A percentile compares a stretch with the other conserved stretches of the same genome.
These are phyloP conservation scores for Talaromyces rugulosus DNA, from an alignment of 2,329 filamentous ascomycete species.

Conservation along the genomic window DNA sequence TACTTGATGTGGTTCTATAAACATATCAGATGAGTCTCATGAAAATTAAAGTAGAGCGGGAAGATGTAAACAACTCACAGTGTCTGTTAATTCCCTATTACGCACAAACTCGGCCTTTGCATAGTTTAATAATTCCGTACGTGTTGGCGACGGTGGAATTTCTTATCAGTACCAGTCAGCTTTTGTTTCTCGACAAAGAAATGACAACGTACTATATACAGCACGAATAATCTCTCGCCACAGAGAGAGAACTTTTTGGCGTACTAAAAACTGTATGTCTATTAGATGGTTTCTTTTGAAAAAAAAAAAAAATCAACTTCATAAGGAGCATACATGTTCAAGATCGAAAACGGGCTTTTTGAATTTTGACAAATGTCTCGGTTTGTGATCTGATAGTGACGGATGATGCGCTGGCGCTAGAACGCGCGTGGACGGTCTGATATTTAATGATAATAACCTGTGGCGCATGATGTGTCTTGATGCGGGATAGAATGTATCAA, in stretches of 20 bases:
- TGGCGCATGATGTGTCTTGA: neutral
- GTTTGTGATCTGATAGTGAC: neutral
- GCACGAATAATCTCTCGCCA: constrained; percentile 14
- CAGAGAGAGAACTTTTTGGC: constrained; percentile 11
- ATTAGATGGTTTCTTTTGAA: neutral
- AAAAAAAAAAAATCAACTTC: no score
- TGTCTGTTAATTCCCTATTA: constrained; percentile 39
- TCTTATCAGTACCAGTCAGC: constrained; percentile 20
- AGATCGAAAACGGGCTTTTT: constrained; percentile 10
- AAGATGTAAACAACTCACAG: constrained; percentile 24
- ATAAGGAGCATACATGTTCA: constrained; percentile 8
- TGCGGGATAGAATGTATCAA: neutral
- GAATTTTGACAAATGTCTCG: neutral
- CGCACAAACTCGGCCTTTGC: constrained; percentile 43
- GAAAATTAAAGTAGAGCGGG: neutral
- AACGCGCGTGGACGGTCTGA: constrained; percentile 3
- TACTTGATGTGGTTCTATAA: constrained; percentile 40
- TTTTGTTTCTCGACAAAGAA: neutral
- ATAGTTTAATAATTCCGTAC: constrained; percentile 38
- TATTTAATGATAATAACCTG: neutral
- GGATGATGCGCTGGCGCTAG: constrained; percentile 3
- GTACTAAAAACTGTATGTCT: constrained; percentile 11
- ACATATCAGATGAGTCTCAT: neutral
- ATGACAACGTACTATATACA: constrained; percentile 11
- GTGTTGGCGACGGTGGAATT: constrained; percentile 36